Evolutionary conservation across 371 early-diverging fungal genomes (phyloP).

Genomic region (Mucor mucedo): DNA sequence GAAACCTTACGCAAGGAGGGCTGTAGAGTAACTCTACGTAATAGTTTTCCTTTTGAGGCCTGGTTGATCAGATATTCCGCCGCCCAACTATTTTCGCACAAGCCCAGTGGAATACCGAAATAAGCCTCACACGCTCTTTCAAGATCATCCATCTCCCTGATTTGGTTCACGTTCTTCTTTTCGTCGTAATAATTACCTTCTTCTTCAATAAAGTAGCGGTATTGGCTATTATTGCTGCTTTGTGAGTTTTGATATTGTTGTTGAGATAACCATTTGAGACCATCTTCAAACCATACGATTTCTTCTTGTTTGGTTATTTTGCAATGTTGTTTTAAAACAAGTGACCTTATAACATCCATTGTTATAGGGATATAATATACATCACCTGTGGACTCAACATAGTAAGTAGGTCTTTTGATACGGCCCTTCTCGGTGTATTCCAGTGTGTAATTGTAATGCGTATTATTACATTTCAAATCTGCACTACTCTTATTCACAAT

Average conservation of each 20-base stretch:
- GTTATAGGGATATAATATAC: slow-evolving; percentile 13
- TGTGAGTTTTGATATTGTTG: slow-evolving; percentile 24
- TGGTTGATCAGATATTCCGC: slow-evolving; percentile 22
- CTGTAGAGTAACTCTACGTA: slow-evolving; percentile 8
- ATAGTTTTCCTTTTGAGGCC: slow-evolving; percentile 19
- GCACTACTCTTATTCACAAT: not conserved
- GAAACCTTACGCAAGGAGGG: slow-evolving; percentile 5
- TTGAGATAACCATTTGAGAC: slow-evolving; percentile 28
- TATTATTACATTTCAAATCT: not conserved
- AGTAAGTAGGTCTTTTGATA: slow-evolving; percentile 18
- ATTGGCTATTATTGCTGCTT: slow-evolving; percentile 1
- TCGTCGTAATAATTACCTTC: slow-evolving; percentile 14
- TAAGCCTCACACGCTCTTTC: slow-evolving; percentile 33
- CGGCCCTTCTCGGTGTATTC: slow-evolving; percentile 21
- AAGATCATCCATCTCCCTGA: slow-evolving; percentile 17
- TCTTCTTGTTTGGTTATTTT: slow-evolving; percentile 21
- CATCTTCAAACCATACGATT: slow-evolving; percentile 30
- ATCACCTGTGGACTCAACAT: slow-evolving; percentile 8
- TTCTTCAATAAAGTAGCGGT: slow-evolving; percentile 21
- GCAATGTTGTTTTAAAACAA: slow-evolving; percentile 29
- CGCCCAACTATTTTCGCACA: slow-evolving; percentile 32
- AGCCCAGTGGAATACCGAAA: slow-evolving; percentile 27
- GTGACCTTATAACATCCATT: slow-evolving; percentile 22
- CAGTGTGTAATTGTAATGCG: slow-evolving; percentile 13
- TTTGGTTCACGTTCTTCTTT: slow-evolving; percentile 4